Evolutionary conservation across 1,139 yeast genomes (phyloP).

Genomic region (Pichia sp.): DNA sequence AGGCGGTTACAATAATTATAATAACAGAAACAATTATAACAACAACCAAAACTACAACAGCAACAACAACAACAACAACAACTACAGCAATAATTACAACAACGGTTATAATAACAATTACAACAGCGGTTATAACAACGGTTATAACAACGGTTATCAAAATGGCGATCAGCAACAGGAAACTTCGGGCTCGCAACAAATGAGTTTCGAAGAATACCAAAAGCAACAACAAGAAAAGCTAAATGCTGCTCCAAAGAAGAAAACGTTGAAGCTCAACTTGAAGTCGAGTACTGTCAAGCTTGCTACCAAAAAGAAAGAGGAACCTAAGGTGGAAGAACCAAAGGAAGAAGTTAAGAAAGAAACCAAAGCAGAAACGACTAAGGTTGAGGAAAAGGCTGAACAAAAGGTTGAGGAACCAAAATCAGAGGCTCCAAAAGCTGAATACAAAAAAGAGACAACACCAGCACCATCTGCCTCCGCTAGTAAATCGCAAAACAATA

Average conservation of each 20-base stretch:
- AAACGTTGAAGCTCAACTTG: slow-evolving; percentile 59
- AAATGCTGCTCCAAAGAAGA: slow-evolving; percentile 48
- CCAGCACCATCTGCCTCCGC: slow-evolving; percentile 12
- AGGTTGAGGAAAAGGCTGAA: slow-evolving; percentile 9
- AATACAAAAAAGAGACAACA: slow-evolving; percentile 9
- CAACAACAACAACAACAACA: slow-evolving; percentile 18
- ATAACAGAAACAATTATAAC: slow-evolving; percentile 16
- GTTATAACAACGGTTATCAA: slow-evolving; percentile 17
- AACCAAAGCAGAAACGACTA: slow-evolving; percentile 27
- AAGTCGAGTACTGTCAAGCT: slow-evolving; percentile 62
- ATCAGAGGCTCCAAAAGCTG: slow-evolving; percentile 11
- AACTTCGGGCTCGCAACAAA: slow-evolving; percentile 43
- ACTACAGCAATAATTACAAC: slow-evolving; percentile 13
- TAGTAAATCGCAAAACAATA: slow-evolving; percentile 8
- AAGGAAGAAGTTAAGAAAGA: slow-evolving; percentile 15
- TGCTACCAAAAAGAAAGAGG: slow-evolving; percentile 48
- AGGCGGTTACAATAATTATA: slow-evolving; percentile 17
- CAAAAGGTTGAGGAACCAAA: slow-evolving; percentile 22
- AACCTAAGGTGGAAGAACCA: slow-evolving; percentile 29
- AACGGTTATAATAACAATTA: slow-evolving; percentile 9
- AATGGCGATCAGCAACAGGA: slow-evolving; percentile 20
- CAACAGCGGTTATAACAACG: slow-evolving; percentile 21
- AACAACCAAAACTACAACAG: slow-evolving; percentile 5
- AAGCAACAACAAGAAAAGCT: slow-evolving; percentile 52
- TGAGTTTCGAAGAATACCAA: slow-evolving; percentile 86